phyloP scores from a whole-genome alignment of 192 early-diverging fungal genomes.

The Dissophora ornata region DNA sequence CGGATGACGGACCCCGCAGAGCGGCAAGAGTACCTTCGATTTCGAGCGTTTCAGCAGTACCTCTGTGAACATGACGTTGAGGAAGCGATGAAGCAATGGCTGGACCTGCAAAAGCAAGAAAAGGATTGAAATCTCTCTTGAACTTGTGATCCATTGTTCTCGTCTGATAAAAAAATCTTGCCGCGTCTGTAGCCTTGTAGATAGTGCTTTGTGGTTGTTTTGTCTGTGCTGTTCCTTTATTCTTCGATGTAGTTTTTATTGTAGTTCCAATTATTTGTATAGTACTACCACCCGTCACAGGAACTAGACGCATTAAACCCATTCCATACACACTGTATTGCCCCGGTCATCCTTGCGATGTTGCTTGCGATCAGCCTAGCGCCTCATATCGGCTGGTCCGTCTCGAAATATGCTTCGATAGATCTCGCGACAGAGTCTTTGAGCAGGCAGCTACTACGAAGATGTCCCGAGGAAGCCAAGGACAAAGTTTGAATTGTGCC shows the following conservation, averaged over 20 bases:
- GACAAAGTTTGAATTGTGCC: conserved; percentile 15
- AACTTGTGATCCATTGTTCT: background rate
- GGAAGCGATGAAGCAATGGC: conserved; percentile 30
- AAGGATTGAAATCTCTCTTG: conserved; percentile 24
- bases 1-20: conserved; percentile 22
- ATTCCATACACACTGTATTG: too few species aligned
- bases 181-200: background rate
- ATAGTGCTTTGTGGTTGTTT: too few species aligned
- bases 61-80: conserved; percentile 21
- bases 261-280: background rate
- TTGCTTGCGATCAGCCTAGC: too few species aligned
- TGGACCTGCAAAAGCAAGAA: conserved; percentile 29
- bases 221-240: too few species aligned
- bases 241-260: background rate
- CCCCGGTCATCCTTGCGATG: too few species aligned
- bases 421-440: background rate
- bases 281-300: too few species aligned
- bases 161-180: background rate
- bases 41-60: conserved; percentile 32
- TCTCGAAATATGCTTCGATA: conserved; percentile 24
- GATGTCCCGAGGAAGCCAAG: conserved; percentile 3
- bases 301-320: too few species aligned
- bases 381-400: conserved; percentile 10
- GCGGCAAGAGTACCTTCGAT: conserved; percentile 39
- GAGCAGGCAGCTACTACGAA: conserved; percentile 4